A percentile compares a stretch with the other conserved stretches of the same genome.
These are phyloP conservation scores for Nymphaea thermarum DNA, from an alignment of 164 flowering plant species.

Conservation along the genomic window DNA sequence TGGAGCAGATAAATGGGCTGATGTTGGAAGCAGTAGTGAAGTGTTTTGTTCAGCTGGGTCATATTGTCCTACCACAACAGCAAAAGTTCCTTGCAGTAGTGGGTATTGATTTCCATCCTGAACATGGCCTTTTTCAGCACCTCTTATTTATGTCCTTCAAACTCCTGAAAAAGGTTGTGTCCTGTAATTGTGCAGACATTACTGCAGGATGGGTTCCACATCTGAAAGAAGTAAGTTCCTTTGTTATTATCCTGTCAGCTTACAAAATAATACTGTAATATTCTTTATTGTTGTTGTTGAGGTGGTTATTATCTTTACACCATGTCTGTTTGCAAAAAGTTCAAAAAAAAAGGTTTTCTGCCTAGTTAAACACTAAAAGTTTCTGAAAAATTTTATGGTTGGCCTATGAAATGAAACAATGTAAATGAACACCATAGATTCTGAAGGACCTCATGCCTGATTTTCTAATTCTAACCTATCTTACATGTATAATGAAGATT, in stretches of 20 bases:
- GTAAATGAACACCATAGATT: too few relatives aligned
- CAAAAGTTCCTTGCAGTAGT: constrained; percentile 34
- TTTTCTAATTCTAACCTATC: too few relatives aligned
- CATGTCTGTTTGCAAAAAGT: too few relatives aligned
- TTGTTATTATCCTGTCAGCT: neutral
- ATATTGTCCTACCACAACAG: constrained; percentile 57
- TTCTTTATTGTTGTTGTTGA: too few relatives aligned
- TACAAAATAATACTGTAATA: too few relatives aligned
- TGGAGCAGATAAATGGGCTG: constrained; percentile 73
- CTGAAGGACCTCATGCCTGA: too few relatives aligned
- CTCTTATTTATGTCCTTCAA: constrained; percentile 1
- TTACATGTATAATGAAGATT: too few relatives aligned
- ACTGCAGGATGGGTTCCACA: constrained; percentile 68
- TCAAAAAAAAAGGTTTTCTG: too few relatives aligned
- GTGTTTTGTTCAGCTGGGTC: constrained; percentile 72
- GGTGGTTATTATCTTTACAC: too few relatives aligned
- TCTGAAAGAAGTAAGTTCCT: constrained; percentile 35
- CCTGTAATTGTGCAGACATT: constrained; percentile 37
- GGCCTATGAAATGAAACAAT: too few relatives aligned
- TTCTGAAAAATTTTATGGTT: too few relatives aligned
- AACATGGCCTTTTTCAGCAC: neutral
- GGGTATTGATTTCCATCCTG: constrained; percentile 41
- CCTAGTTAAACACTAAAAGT: too few relatives aligned
- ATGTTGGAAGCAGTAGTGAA: constrained; percentile 33
- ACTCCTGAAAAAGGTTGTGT: neutral